Percentiles rank a stretch among this genome's conserved stretches.
Conservation (phyloP, 2,329 filamentous ascomycete genomes). For the Aspergillus alliaceus region DNA sequence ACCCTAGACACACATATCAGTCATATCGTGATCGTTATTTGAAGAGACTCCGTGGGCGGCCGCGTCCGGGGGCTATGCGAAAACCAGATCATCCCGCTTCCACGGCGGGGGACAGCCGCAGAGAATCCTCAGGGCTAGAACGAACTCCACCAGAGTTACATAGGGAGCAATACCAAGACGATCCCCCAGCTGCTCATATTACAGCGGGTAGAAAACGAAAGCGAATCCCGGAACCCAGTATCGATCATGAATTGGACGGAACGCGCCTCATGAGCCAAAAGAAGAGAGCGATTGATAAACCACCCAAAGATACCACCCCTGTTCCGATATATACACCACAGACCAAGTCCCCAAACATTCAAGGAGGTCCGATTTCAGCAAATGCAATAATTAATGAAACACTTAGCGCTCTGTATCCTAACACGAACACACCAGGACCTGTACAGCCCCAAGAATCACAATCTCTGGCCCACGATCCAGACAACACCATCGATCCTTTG, state of each 20-base stretch:
- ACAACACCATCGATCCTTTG: conserved; percentile 18
- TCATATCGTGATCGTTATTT: conserved; percentile 51
- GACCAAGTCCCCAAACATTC: not conserved
- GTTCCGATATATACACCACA: not conserved
- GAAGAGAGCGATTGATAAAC: conserved; percentile 4
- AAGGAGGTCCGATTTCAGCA: not conserved
- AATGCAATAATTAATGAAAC: not conserved
- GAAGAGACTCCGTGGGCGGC: conserved; percentile 37
- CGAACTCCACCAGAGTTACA: conserved; percentile 3
- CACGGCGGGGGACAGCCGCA: not conserved
- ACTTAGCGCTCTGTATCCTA: not conserved
- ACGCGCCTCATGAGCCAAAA: conserved; percentile 3
- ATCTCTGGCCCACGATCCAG: not conserved
- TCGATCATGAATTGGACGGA: not conserved
- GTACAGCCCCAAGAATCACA: not conserved
- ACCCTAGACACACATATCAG: conserved; percentile 49
- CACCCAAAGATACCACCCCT: not conserved
- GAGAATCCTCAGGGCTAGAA: conserved; percentile 6
- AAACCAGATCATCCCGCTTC: conserved; percentile 1
- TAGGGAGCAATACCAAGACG: not conserved
- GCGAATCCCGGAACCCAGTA: conserved; percentile 9
- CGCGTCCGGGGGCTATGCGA: conserved; percentile 33
- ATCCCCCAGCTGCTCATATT: not conserved
- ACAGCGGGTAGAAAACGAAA: conserved; percentile 23
- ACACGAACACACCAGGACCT: not conserved